These are phyloP conservation scores for Agrocybe praecox DNA, from an alignment of 768 basidiomycete genomes.

Conservation along the genomic window DNA sequence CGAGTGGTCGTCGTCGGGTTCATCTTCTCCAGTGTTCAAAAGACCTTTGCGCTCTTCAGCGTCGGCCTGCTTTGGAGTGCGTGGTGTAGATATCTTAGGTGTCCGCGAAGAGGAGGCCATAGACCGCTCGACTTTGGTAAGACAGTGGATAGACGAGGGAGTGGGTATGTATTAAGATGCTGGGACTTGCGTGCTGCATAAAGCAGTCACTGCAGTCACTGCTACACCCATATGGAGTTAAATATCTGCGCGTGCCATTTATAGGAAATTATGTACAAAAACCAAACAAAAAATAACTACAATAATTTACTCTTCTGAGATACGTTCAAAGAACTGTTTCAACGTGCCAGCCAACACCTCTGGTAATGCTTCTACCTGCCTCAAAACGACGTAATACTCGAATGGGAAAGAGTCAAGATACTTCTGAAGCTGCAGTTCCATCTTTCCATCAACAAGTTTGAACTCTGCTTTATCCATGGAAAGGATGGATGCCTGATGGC, in stretches of 20 bases:
- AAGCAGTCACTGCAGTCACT: too few relatives aligned
- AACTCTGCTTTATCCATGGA: conserved; percentile 92
- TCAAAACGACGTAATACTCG: conserved; percentile 93
- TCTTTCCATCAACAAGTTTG: conserved; percentile 74
- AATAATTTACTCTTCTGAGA: conserved; percentile 64
- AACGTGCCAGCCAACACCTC: conserved; percentile 87
- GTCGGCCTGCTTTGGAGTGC: conserved; percentile 1
- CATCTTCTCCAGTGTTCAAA: conserved; percentile 27
- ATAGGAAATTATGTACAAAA: not conserved
- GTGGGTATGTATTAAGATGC: too few relatives aligned
- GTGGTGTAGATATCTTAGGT: not conserved
- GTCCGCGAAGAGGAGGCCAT: conserved; percentile 5
- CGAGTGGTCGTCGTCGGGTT: conserved; percentile 26
- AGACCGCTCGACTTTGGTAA: too few relatives aligned
- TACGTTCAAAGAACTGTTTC: conserved; percentile 89
- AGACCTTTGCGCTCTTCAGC: conserved; percentile 43
- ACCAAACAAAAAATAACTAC: not conserved
- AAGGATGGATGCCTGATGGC: conserved; percentile 76
- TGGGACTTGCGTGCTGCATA: too few relatives aligned
- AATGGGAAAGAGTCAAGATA: conserved; percentile 98
- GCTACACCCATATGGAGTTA: not conserved
- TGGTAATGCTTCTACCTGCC: conserved; percentile 89
- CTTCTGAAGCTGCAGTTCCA: conserved; percentile 86
- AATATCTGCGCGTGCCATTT: not conserved
- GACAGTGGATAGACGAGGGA: too few relatives aligned